Conservation (phyloP, 2,329 filamentous ascomycete species). For the Fusarium sp. region DNA sequence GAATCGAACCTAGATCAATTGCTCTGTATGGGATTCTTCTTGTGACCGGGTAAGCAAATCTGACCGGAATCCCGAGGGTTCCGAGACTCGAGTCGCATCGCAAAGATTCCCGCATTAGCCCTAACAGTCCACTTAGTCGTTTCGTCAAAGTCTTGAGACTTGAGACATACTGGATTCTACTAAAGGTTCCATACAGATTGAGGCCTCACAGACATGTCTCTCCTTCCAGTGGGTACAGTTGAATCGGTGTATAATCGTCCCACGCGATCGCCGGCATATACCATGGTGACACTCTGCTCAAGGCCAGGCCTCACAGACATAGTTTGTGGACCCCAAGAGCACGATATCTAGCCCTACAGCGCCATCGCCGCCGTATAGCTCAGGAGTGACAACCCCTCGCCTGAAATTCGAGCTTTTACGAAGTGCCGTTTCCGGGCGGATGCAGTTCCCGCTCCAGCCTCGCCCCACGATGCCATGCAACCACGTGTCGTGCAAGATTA, state of each 20-base stretch:
- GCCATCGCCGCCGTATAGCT: neutral
- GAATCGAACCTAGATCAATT: neutral
- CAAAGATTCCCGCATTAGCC: neutral
- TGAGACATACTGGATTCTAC: neutral
- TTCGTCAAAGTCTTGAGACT: neutral
- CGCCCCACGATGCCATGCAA: neutral
- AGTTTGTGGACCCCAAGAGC: neutral
- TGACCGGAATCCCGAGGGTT: neutral
- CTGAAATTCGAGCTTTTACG: neutral
- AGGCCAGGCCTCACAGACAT: neutral
- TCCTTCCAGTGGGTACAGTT: neutral
- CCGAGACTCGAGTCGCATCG: neutral
- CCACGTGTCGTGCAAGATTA: neutral
- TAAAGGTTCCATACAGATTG: neutral
- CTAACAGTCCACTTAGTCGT: neutral
- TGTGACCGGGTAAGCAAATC: no score
- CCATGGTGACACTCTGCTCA: neutral
- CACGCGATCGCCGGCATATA: neutral
- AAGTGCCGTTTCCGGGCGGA: neutral
- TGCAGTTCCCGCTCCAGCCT: neutral
- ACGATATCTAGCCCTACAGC: neutral
- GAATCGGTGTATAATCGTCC: neutral
- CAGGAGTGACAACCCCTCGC: neutral
- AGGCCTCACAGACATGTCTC: neutral
- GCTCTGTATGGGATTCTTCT: neutral